Conservation (phyloP, 169 alveolate genomes). For the Plasmodium chabaudi region DNA sequence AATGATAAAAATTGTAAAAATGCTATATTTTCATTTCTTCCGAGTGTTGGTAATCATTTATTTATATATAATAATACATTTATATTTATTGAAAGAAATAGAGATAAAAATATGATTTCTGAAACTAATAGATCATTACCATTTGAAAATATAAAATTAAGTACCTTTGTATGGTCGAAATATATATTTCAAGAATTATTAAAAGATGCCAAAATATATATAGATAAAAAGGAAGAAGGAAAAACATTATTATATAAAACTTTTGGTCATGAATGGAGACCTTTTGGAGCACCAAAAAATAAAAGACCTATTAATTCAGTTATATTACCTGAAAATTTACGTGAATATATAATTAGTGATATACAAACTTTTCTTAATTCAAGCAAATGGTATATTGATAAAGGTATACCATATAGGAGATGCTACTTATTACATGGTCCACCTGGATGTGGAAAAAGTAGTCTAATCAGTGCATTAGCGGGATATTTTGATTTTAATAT, state of each 20-base stretch:
- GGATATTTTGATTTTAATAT: conserved; percentile 86
- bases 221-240: conserved; percentile 80
- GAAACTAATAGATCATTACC: conserved; percentile 56
- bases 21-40: conserved; percentile 43
- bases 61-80: conserved; percentile 37
- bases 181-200: conserved; percentile 46
- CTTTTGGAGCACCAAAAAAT: conserved; percentile 83
- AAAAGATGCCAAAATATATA: conserved; percentile 57
- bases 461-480: conserved; percentile 88
- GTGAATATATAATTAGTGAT: conserved; percentile 54
- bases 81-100: conserved; percentile 40
- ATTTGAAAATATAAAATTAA: conserved; percentile 68
- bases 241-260: conserved; percentile 80
- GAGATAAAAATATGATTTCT: conserved; percentile 57
- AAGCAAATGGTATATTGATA: conserved; percentile 82
- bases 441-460: conserved; percentile 91
- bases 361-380: conserved; percentile 41
- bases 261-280: conserved; percentile 86
- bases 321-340: conserved; percentile 58
- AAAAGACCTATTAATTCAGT: conserved; percentile 84
- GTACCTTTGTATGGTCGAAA: conserved; percentile 75
- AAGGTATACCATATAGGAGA: conserved; percentile 89
- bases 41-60: conserved; percentile 76
- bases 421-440: conserved; percentile 89
- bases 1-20: conserved; percentile 51